A percentile compares a stretch with the other conserved stretches of the same genome.
Evolutionary conservation across 371 early-diverging fungal species (phyloP).

Genomic region (Nosema muscidifuracis): DNA sequence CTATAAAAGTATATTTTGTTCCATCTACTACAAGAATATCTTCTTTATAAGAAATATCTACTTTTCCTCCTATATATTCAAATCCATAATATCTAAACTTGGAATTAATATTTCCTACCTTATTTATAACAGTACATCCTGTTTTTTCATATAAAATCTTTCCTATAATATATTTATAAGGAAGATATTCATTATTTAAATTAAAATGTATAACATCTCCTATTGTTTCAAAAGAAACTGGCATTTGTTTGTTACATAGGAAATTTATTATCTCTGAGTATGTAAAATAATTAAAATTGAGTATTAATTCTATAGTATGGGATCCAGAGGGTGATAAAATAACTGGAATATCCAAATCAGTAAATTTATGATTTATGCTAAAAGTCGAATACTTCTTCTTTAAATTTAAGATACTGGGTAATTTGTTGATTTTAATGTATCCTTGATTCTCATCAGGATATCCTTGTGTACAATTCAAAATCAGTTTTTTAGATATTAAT

Average conservation of each 20-base stretch:
- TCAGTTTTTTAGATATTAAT: background rate
- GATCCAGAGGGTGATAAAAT: background rate
- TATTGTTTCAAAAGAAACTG: slow-evolving; percentile 56
- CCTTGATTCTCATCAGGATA: background rate
- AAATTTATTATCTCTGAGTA: slow-evolving; percentile 49
- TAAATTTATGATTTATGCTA: background rate
- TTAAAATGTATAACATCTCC: slow-evolving; percentile 62
- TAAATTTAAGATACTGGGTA: background rate
- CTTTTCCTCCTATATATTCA: slow-evolving; percentile 58
- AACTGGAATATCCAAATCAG: slow-evolving; percentile 3
- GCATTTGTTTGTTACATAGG: slow-evolving; percentile 23
- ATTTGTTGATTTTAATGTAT: background rate
- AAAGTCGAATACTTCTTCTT: background rate
- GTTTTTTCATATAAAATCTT: slow-evolving; percentile 58
- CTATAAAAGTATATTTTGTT: background rate
- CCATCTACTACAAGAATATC: background rate
- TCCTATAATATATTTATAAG: slow-evolving; percentile 58
- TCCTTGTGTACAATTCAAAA: background rate
- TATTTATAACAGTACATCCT: slow-evolving; percentile 59
- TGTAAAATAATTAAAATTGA: slow-evolving; percentile 39
- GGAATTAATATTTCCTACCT: slow-evolving; percentile 54
- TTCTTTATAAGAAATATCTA: slow-evolving; percentile 2
- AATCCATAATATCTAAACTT: slow-evolving; percentile 56
- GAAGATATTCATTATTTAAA: slow-evolving; percentile 53
- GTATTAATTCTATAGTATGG: background rate